Percentiles rank a stretch among this genome's conserved stretches.
Evolutionary conservation across 78 protist species (phyloP).

Genomic region (Blattamonas nauphoetae): DNA sequence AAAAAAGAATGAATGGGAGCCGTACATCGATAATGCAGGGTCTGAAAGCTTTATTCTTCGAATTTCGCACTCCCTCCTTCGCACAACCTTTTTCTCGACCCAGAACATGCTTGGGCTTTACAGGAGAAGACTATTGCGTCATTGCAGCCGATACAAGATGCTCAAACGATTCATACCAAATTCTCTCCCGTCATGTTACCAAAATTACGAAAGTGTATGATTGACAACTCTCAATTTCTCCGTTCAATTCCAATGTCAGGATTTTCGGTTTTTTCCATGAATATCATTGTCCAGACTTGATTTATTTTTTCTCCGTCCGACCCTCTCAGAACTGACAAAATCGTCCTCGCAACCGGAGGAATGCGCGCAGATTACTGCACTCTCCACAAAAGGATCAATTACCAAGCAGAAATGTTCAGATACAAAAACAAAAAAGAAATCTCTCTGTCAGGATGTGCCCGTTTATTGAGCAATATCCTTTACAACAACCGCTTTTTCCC

Average conservation of each 20-base stretch:
- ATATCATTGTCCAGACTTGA: neutral
- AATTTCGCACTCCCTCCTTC: neutral
- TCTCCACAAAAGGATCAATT: conserved; percentile 63
- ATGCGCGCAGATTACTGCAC: conserved; percentile 76
- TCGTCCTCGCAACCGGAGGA: conserved; percentile 76
- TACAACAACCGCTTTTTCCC: conserved; percentile 94
- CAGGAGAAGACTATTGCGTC: conserved; percentile 83
- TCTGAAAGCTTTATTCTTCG: neutral
- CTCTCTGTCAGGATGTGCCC: conserved; percentile 64
- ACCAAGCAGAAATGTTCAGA: conserved; percentile 29
- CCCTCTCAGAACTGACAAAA: conserved; percentile 40
- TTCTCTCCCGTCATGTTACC: conserved; percentile 62
- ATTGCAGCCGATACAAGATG: conserved; percentile 96
- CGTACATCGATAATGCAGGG: conserved; percentile 37
- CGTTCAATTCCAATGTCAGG: neutral
- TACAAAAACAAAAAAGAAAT: conserved; percentile 4
- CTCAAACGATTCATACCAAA: conserved; percentile 71
- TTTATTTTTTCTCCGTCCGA: neutral
- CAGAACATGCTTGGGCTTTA: conserved; percentile 75
- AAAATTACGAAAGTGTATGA: conserved; percentile 57
- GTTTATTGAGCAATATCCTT: conserved; percentile 78
- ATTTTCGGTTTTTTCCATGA: neutral
- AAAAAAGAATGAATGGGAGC: neutral
- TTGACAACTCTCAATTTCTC: neutral
- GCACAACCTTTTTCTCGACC: neutral